Evolutionary conservation across 2,329 filamentous ascomycete genomes (phyloP), one percentile per base, ranked within the genome.

Genomic region (Alternaria sp.): DNA sequence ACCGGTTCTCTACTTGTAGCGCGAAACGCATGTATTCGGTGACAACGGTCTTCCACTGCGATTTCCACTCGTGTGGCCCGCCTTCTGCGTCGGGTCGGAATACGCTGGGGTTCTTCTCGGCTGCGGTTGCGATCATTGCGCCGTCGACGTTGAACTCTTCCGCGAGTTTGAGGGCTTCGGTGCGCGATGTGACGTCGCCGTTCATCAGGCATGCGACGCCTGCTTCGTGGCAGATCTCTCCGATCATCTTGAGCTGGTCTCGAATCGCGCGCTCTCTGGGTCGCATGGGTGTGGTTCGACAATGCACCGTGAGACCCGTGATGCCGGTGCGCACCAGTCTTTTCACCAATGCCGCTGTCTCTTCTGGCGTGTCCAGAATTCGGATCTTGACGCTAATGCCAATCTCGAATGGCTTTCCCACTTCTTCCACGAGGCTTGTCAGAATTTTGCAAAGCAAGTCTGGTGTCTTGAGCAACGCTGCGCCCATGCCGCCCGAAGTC

Each of bases 341-440:
- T 55, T 89, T 85, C 13, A 99, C 95, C 15, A 99, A 85, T 1
- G 84, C 83, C 71, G 92, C 89, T 0, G 96, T 99, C 75, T 91
- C 83, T 62, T 89, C 90, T 0, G 91, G 83, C 0, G 90, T 92
- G 58, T 93, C 89, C 3, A 99, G 85, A 25, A 99, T 86, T 52
- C 96, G 89, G 62, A 99, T 99, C 84, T 99, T 99, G 71, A 99
- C 96, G 72, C 93, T 97, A 76, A 99, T 96, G 59, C 95, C 94
- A 69, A 99, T 96, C 67, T 94, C 87, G 71, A 91, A 93, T 40
- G 91, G 89, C 17, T 89, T 87, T 4, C 89, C 88, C 26, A 98
- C 91, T 67, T 95, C 87, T 62, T 87, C 84, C 3, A 98, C 94
- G 10, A 99, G 85, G 0, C 92, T 90, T 65, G 91, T 89, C 8